Conservation (phyloP, 1,284 basidiomycete species). For the Salmacisia buchloeana region DNA sequence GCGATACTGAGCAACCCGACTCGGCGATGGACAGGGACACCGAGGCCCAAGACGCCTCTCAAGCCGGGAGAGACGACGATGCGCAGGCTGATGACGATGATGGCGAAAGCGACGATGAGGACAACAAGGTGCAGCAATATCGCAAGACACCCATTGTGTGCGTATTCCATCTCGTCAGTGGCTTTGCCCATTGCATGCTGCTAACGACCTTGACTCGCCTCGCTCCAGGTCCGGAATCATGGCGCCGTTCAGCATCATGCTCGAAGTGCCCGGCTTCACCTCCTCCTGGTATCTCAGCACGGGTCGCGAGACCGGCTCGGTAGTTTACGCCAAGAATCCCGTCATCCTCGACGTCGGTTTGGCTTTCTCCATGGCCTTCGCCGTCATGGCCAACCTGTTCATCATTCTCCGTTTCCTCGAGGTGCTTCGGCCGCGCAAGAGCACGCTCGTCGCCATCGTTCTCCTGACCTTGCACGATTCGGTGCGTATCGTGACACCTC, state of each 20-base stretch:
- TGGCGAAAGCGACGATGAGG: background rate
- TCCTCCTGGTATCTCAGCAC: conserved; percentile 37
- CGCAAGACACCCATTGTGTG: conserved; percentile 36
- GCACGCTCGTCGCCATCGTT: conserved; percentile 63
- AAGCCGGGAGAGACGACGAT: background rate
- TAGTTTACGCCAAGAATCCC: conserved; percentile 31
- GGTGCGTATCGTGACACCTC: background rate
- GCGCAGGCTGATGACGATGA: background rate
- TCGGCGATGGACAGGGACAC: background rate
- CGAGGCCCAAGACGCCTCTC: background rate
- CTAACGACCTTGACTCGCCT: background rate
- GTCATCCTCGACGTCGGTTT: conserved; percentile 62
- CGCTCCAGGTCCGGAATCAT: conserved; percentile 60
- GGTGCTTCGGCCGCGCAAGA: conserved; percentile 42
- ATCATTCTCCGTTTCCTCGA: conserved; percentile 67
- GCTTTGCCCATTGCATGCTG: background rate
- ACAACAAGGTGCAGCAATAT: background rate
- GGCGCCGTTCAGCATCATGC: conserved; percentile 70
- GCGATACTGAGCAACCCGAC: background rate
- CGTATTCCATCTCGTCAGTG: background rate
- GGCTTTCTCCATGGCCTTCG: conserved; percentile 65
- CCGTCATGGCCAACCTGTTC: conserved; percentile 64
- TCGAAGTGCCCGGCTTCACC: conserved; percentile 55
- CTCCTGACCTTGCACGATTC: conserved; percentile 52
- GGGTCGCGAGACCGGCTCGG: conserved; percentile 10